These are phyloP conservation scores for Somion occarium DNA, from an alignment of 1,284 basidiomycete species.

Conservation along the genomic window DNA sequence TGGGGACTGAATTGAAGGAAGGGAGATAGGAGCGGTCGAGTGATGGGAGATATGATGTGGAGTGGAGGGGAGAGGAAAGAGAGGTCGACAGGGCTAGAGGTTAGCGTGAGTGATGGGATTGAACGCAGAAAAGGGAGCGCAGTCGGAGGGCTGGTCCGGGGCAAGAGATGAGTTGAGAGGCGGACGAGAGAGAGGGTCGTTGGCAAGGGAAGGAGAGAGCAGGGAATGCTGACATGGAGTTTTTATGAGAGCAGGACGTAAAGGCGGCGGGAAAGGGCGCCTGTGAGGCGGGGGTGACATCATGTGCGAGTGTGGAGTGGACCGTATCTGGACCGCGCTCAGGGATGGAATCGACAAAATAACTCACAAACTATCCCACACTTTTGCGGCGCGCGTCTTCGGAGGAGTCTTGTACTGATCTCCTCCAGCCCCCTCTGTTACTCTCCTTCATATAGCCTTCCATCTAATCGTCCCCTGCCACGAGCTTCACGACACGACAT, in stretches of 20 bases:
- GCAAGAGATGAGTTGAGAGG: background rate
- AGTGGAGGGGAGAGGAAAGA: background rate
- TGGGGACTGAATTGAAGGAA: background rate
- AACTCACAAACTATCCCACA: no score
- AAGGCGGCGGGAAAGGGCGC: background rate
- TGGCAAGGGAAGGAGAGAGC: background rate
- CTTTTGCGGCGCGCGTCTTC: no score
- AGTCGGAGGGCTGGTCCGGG: background rate
- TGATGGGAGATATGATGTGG: background rate
- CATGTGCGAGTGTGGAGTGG: background rate
- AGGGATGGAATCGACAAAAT: no score
- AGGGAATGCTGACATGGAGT: background rate
- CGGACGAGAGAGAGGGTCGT: background rate
- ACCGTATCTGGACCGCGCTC: no score
- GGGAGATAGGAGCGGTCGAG: background rate
- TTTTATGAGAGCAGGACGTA: background rate
- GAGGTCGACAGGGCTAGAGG: no score
- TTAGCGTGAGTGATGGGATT: background rate
- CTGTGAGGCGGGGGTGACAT: background rate
- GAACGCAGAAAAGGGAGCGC: no score
- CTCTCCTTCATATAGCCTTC: background rate
- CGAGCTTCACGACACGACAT: constrained; percentile 11
- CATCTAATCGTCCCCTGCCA: constrained; percentile 5
- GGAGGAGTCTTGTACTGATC: no score
- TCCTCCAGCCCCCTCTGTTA: background rate